Conservation (phyloP, 371 early-diverging fungal genomes). For the Apophysomyces elegans region DNA sequence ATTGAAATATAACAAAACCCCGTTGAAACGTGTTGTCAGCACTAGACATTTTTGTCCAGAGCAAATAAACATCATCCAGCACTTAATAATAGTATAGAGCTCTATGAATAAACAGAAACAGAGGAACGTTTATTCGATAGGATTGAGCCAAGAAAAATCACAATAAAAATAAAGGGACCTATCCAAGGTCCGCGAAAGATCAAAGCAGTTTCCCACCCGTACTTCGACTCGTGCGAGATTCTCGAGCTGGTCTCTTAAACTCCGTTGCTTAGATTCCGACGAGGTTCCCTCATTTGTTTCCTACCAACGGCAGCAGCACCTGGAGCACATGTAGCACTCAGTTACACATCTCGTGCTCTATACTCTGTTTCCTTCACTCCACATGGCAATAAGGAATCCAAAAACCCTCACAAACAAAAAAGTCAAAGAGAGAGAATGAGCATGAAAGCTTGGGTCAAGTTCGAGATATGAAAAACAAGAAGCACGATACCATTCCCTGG, state of each 20-base stretch:
- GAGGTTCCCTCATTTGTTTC: neutral
- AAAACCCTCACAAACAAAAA: neutral
- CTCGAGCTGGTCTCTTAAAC: constrained; percentile 2
- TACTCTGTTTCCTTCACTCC: neutral
- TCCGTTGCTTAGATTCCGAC: constrained; percentile 4
- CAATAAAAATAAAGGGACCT: neutral
- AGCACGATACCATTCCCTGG: too few species aligned
- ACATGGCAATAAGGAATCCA: neutral
- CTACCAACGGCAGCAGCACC: neutral
- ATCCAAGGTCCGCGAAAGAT: neutral
- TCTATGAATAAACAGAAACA: neutral
- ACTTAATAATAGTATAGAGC: neutral
- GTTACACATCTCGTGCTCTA: constrained; percentile 9
- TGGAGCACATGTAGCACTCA: constrained; percentile 11
- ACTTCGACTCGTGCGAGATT: constrained; percentile 4
- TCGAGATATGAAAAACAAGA: neutral
- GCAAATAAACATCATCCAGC: neutral
- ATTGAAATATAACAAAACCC: neutral
- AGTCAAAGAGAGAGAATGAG: neutral
- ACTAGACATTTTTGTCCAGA: too few species aligned
- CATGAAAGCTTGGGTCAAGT: neutral
- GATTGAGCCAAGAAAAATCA: constrained; percentile 1
- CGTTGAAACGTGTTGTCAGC: constrained; percentile 3
- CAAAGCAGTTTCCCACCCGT: constrained; percentile 1
- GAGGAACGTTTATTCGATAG: neutral